Evolutionary conservation across 2,329 filamentous ascomycete species (phyloP), one percentile per base, ranked within the genome.

Genomic region (Elsinoe ampelina): DNA sequence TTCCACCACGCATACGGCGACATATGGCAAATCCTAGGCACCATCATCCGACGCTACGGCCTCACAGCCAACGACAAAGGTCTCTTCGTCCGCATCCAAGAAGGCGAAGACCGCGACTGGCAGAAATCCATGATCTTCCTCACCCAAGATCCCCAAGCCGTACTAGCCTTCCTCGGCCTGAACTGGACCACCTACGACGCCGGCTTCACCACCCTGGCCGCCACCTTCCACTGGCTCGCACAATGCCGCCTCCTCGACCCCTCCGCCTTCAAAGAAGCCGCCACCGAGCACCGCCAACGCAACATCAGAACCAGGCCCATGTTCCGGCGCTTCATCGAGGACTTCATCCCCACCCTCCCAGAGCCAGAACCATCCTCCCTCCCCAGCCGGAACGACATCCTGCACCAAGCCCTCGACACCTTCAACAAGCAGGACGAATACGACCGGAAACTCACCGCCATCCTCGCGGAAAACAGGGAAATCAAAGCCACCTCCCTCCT

Each of bases 1-100:
- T 89, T 90, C 70, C 81, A 81, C 61, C 76, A 85, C 38, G 79
- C 81, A 0, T 87, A 92, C 63, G 85, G 86, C n/a, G 87, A 92
- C 62, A 64, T 82, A 1, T 83, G 83, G 77, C 85, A 81, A 58
- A 76, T 83, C 7, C 66, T 92, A 0, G 85, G 86, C 4, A 75
- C 78, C 15, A 79, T 77, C 7, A 80, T 88, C 60, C 78, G 84
- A 0, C 78, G 77, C 0, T 52, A 58, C 35, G 54, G 55, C n/a
- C 78, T 82, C 35, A 86, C 81, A 0, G 72, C 82, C 20, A 84
- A 83, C 61, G 80, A 87, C 52, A 68, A 66, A 11, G 85, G 81
- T 1, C 69, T 93, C 1, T 81, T 78, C 66, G 63, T 92, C 0
- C 80, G 86, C 0, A 77, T 91, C 13, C 75, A 79, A 3, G 84